These are phyloP conservation scores for Populus tremula DNA, from an alignment of 345 rosid species.

Conservation along the genomic window DNA sequence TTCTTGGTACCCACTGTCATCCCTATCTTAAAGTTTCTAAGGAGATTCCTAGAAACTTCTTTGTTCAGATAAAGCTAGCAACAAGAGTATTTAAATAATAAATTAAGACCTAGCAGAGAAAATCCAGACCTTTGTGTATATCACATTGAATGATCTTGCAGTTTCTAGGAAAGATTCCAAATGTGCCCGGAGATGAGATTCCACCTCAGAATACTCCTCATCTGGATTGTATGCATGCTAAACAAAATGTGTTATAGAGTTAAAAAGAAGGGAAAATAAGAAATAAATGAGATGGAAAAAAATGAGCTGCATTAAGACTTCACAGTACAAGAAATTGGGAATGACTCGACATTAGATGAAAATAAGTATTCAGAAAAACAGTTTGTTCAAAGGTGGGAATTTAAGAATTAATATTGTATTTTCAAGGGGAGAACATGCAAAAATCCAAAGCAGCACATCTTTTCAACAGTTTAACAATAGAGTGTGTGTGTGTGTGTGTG, in stretches of 20 bases:
- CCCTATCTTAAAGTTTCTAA: not conserved
- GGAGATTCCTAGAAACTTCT: not conserved
- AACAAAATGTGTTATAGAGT: not conserved
- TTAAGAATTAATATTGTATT: too few species aligned
- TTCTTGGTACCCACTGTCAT: too few species aligned
- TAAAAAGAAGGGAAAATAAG: not conserved
- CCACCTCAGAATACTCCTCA: slow-evolving; percentile 89
- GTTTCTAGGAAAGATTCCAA: slow-evolving; percentile 91
- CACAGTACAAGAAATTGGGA: not conserved
- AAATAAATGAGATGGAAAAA: not conserved
- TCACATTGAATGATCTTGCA: slow-evolving; percentile 85
- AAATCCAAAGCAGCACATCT: too few species aligned
- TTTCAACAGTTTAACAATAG: too few species aligned
- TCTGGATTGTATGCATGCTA: slow-evolving; percentile 97
- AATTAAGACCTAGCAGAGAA: not conserved
- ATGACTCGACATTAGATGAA: not conserved
- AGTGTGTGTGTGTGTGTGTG: too few species aligned
- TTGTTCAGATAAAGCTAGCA: not conserved
- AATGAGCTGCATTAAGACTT: not conserved
- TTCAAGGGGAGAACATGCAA: not conserved
- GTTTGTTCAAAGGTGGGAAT: not conserved
- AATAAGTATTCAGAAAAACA: not conserved
- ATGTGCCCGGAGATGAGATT: slow-evolving; percentile 69
- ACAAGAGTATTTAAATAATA: not conserved
- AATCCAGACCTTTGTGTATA: slow-evolving; percentile 76